Evolutionary conservation across 805 yeast species (phyloP).

Genomic region (Wickerhamomyces ciferrii): DNA sequence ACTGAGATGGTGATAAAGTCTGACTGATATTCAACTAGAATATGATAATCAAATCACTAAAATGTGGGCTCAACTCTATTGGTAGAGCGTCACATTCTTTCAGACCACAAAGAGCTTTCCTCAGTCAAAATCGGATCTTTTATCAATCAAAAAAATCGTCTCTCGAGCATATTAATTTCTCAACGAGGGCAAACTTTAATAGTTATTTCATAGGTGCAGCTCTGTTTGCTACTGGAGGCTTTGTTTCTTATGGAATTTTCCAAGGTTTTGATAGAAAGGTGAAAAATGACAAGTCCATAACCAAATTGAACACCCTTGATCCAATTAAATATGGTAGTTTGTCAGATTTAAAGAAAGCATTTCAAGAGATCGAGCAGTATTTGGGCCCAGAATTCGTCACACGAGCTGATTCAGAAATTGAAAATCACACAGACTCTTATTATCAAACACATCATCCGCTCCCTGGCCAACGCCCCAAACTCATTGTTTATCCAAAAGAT

Average conservation of each 20-base stretch:
- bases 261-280: background rate
- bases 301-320: constrained; percentile 27
- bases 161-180: no score
- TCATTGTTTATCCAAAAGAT: constrained; percentile 55
- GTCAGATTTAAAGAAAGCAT: constrained; percentile 32
- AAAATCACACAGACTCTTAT: constrained; percentile 53
- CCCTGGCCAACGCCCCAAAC: constrained; percentile 51
- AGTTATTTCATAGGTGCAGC: no score
- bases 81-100: no score
- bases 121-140: no score
- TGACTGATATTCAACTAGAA: no score
- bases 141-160: no score
- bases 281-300: constrained; percentile 20
- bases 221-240: background rate
- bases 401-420: constrained; percentile 34
- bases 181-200: no score
- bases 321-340: constrained; percentile 37
- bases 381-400: constrained; percentile 32
- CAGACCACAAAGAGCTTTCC: no score
- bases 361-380: constrained; percentile 32
- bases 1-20: no score
- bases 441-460: constrained; percentile 60
- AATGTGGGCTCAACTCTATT: no score
- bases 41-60: no score
- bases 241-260: background rate